Evolutionary conservation across 176 grass and related monocot species (phyloP).

Genomic region (barley (Hordeum vulgare)): MorexV3_pseudomolecules_assembly NC_058524.1:509435096-509435595

Average conservation of each 20-base stretch:
- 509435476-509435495: slow-evolving; percentile 65
- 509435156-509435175: neutral
- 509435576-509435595: neutral
- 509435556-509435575: neutral
- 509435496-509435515: slow-evolving; percentile 58
- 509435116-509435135: slow-evolving; percentile 23
- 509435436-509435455: slow-evolving; percentile 63
- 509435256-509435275: neutral
- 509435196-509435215: neutral
- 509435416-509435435: slow-evolving; percentile 72
- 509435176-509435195: neutral
- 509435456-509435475: slow-evolving; percentile 73
- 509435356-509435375: slow-evolving; percentile 58
- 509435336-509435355: slow-evolving; percentile 66
- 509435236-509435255: neutral
- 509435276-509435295: slow-evolving; percentile 67
- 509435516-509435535: slow-evolving; percentile 49
- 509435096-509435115: slow-evolving; percentile 45
- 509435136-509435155: neutral
- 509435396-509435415: slow-evolving; percentile 61
- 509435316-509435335: slow-evolving; percentile 55
- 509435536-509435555: neutral
- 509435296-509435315: slow-evolving; percentile 54
- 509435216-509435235: neutral
- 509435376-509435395: slow-evolving; percentile 41